phyloP scores from a whole-genome alignment of 2,329 filamentous ascomycete genomes.

The Penicillium sp. region DNA sequence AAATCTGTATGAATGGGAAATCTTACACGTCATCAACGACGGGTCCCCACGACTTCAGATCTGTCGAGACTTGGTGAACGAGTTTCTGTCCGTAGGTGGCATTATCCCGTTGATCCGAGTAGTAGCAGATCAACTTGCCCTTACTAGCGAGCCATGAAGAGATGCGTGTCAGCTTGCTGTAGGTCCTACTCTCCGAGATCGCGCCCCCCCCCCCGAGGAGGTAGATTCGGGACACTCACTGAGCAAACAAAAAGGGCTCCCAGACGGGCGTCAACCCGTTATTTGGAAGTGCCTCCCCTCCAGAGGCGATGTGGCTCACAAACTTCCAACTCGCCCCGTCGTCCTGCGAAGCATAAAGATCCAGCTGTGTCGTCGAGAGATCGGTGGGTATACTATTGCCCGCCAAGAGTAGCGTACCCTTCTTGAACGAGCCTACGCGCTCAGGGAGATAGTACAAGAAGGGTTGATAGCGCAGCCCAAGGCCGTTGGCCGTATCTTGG shows the following conservation, averaged over 20 bases:
- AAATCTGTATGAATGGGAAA: too few relatives aligned
- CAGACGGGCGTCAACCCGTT: slow-evolving; percentile 65
- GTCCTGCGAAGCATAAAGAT: slow-evolving; percentile 61
- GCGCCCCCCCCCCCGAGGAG: too few relatives aligned
- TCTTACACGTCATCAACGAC: slow-evolving; percentile 54
- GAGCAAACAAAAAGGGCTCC: slow-evolving; percentile 62
- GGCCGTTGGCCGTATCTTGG: slow-evolving; percentile 57
- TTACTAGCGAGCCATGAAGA: slow-evolving; percentile 27
- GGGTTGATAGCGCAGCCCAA: slow-evolving; percentile 64
- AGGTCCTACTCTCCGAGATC: too few relatives aligned
- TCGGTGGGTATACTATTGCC: slow-evolving; percentile 52
- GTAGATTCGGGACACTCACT: slow-evolving; percentile 24
- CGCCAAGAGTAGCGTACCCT: slow-evolving; percentile 58
- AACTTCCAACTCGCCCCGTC: slow-evolving; percentile 60
- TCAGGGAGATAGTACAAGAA: slow-evolving; percentile 59
- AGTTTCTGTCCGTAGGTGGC: slow-evolving; percentile 60
- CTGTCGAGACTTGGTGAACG: slow-evolving; percentile 56
- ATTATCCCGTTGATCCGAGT: slow-evolving; percentile 64
- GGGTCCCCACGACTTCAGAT: slow-evolving; percentile 56
- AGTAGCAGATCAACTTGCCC: slow-evolving; percentile 59
- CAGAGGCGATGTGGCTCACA: slow-evolving; percentile 58
- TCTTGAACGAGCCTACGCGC: slow-evolving; percentile 51
- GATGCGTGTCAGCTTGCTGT: slow-evolving; percentile 1
- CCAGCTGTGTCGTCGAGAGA: slow-evolving; percentile 59
- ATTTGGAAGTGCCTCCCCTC: slow-evolving; percentile 56